These are phyloP conservation scores for Neurospora sp. DNA, from an alignment of 495 filamentous ascomycete species.

Conservation along the genomic window DNA sequence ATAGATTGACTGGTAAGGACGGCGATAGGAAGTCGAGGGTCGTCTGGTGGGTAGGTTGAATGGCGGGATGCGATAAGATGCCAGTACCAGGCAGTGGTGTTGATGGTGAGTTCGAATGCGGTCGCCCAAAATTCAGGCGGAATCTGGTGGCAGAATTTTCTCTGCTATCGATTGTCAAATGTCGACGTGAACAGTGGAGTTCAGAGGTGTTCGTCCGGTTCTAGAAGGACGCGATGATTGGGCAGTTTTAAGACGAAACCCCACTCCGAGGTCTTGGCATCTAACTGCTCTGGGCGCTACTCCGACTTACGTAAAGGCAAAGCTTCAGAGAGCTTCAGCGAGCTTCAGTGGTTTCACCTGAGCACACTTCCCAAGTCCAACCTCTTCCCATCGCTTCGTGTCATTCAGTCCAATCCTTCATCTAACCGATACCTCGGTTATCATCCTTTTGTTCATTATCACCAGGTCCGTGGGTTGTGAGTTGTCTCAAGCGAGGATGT, in stretches of 20 bases:
- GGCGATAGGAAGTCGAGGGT: too few relatives aligned
- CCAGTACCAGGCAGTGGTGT: neutral
- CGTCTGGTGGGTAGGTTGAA: neutral
- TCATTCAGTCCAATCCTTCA: neutral
- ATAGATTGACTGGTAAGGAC: neutral
- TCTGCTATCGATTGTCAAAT: neutral
- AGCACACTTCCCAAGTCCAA: neutral
- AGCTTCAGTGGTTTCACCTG: neutral
- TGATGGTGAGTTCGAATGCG: neutral
- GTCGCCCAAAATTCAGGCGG: constrained; percentile 8
- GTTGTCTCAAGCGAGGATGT: too few relatives aligned
- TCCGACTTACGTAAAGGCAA: neutral
- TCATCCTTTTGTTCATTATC: neutral
- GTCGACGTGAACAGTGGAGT: neutral
- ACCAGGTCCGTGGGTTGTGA: neutral
- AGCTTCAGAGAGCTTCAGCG: neutral
- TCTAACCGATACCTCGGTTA: neutral
- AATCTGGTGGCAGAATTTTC: constrained; percentile 8
- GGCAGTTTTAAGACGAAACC: neutral
- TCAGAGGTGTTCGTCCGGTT: neutral
- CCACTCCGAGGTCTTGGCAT: neutral
- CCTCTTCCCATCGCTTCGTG: neutral
- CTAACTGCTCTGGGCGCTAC: neutral
- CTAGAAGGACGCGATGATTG: neutral
- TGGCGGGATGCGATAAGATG: neutral